Conservation (phyloP, 2,329 filamentous ascomycete species). For the Diaporthe capsici region DNA sequence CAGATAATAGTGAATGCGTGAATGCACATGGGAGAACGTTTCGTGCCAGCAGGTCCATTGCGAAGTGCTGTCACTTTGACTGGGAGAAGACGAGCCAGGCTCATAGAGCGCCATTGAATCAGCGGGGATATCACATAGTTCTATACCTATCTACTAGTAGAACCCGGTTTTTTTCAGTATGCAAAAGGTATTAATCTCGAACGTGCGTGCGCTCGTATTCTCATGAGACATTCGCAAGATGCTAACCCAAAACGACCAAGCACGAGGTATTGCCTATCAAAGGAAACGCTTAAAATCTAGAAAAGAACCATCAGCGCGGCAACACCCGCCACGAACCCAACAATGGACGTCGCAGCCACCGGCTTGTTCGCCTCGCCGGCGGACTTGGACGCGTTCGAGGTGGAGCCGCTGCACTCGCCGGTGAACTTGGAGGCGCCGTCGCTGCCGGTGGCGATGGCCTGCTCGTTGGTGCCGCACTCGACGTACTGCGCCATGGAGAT, state of each 20-base stretch:
- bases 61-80: not conserved
- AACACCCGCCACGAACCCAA: constrained; percentile 36
- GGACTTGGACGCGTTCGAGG: constrained; percentile 3
- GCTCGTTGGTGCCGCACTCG: constrained; percentile 49
- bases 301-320: constrained; percentile 34
- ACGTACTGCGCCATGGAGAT: constrained; percentile 51
- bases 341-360: constrained; percentile 21
- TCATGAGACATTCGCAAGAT: constrained; percentile 4
- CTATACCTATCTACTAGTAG: constrained; percentile 29
- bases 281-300: constrained; percentile 18
- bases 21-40: not conserved
- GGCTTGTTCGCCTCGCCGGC: constrained; percentile 18
- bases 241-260: not conserved
- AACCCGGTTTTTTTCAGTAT: not conserved
- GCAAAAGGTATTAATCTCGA: not conserved
- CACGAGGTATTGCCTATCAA: not conserved
- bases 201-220: not conserved
- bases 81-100: no score
- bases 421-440: constrained; percentile 40
- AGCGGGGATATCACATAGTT: not conserved
- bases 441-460: constrained; percentile 46
- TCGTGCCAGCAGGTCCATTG: not conserved
- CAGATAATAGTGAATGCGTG: not conserved
- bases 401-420: constrained; percentile 43
- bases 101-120: not conserved